Percentiles rank a stretch among this genome's conserved stretches.
phyloP scores from a whole-genome alignment of 2,329 filamentous ascomycete genomes.

The Apiospora malaysiana region DNA sequence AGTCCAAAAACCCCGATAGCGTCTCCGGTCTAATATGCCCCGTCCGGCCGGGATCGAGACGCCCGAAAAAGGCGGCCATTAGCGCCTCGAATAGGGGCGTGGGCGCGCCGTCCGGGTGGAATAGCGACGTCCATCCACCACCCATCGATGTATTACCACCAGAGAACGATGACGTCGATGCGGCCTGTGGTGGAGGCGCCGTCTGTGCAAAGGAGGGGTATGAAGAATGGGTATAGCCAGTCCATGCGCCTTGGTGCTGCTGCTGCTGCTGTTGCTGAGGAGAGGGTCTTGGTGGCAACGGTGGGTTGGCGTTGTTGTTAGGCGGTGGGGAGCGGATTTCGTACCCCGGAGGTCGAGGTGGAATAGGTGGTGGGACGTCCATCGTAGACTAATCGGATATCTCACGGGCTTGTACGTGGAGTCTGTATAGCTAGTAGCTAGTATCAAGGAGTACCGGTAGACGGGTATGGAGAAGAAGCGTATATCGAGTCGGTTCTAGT shows the following conservation, averaged over 20 bases:
- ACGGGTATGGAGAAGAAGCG: not conserved
- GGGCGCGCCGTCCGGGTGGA: slow-evolving; percentile 27
- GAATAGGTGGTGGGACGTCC: slow-evolving; percentile 30
- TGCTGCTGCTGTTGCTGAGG: not conserved
- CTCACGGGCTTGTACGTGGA: not conserved
- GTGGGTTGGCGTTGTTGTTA: not conserved
- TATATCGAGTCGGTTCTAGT: not conserved
- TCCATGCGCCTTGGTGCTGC: not conserved
- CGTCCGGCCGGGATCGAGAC: slow-evolving; percentile 27
- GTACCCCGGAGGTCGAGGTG: slow-evolving; percentile 30
- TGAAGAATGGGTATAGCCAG: not conserved
- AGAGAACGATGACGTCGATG: not conserved
- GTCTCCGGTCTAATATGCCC: slow-evolving; percentile 29
- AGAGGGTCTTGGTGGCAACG: not conserved
- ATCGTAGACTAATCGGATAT: slow-evolving; percentile 5
- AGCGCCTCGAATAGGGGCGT: slow-evolving; percentile 28
- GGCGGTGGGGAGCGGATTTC: slow-evolving; percentile 24
- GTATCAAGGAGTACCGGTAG: not conserved
- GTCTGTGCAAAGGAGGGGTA: not conserved
- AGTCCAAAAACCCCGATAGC: slow-evolving; percentile 29
- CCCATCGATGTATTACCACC: not conserved
- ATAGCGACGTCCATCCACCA: slow-evolving; percentile 25
- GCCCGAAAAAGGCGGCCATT: slow-evolving; percentile 27
- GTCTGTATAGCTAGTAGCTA: not conserved
- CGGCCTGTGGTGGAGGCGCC: not conserved